Conservation (phyloP, 345 rosid species). For the Carallia brachiata region DNA sequence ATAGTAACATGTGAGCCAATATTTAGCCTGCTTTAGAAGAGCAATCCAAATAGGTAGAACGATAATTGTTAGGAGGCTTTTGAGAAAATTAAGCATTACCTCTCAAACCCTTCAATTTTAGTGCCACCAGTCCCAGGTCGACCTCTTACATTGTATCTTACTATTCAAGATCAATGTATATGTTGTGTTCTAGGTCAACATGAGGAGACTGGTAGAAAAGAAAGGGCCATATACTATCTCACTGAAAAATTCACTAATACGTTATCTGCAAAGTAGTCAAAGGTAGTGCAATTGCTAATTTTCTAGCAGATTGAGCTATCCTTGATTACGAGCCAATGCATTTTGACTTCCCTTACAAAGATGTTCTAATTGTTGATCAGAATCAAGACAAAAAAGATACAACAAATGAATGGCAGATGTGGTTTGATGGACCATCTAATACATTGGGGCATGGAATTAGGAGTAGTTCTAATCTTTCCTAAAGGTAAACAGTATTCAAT, state of each 20-base stretch:
- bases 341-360: neutral
- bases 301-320: neutral
- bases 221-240: neutral
- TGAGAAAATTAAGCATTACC: neutral
- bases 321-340: neutral
- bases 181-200: neutral
- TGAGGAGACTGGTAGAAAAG: neutral
- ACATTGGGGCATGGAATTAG: fast-evolving
- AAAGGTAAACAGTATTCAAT: too few relatives aligned
- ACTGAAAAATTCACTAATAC: neutral
- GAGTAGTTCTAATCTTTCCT: too few relatives aligned
- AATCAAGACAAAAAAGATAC: neutral
- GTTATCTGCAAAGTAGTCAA: neutral
- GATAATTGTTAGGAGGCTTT: neutral
- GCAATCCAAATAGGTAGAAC: neutral
- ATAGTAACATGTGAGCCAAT: neutral
- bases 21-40: neutral
- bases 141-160: neutral
- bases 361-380: neutral
- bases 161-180: neutral
- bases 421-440: too few relatives aligned
- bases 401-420: neutral
- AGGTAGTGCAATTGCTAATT: neutral
- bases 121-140: neutral
- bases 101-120: neutral